Percentiles rank a stretch among this genome's conserved stretches.
Evolutionary conservation across 2,329 filamentous ascomycete genomes (phyloP).

Genomic region (Fusarium algeriense): DNA sequence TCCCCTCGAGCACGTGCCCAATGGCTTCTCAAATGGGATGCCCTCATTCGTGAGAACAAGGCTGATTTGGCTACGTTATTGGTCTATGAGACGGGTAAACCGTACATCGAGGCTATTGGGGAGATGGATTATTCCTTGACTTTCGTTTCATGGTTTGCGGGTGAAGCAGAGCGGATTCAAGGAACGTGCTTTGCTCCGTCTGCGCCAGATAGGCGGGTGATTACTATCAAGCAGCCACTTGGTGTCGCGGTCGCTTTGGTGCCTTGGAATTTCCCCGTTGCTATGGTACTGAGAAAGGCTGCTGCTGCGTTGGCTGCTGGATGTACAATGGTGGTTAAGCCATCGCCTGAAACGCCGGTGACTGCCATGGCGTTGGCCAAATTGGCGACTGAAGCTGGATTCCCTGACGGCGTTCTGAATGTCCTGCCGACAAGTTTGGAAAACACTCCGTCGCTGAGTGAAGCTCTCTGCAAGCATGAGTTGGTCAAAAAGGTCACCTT

Average conservation of each 20-base stretch:
- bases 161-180: conserved; percentile 56
- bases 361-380: conserved; percentile 77
- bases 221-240: conserved; percentile 73
- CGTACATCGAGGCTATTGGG: conserved; percentile 64
- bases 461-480: conserved; percentile 60
- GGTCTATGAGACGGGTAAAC: conserved; percentile 68
- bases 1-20: conserved; percentile 52
- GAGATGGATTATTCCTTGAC: conserved; percentile 68
- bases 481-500: conserved; percentile 76
- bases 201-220: conserved; percentile 62
- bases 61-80: conserved; percentile 56
- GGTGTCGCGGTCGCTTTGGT: conserved; percentile 53
- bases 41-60: conserved; percentile 51
- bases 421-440: conserved; percentile 59
- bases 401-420: conserved; percentile 77
- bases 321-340: conserved; percentile 81
- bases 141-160: conserved; percentile 69
- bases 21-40: conserved; percentile 53
- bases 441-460: conserved; percentile 58
- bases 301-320: conserved; percentile 74
- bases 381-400: conserved; percentile 78
- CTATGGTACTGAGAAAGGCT: conserved; percentile 62
- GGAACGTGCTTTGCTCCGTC: conserved; percentile 70
- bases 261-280: conserved; percentile 71
- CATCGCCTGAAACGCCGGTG: conserved; percentile 79